Percentiles rank a stretch among this genome's conserved stretches.
These are phyloP conservation scores for Cladobotryum protrusum DNA, from an alignment of 2,329 filamentous ascomycete genomes.

Conservation along the genomic window DNA sequence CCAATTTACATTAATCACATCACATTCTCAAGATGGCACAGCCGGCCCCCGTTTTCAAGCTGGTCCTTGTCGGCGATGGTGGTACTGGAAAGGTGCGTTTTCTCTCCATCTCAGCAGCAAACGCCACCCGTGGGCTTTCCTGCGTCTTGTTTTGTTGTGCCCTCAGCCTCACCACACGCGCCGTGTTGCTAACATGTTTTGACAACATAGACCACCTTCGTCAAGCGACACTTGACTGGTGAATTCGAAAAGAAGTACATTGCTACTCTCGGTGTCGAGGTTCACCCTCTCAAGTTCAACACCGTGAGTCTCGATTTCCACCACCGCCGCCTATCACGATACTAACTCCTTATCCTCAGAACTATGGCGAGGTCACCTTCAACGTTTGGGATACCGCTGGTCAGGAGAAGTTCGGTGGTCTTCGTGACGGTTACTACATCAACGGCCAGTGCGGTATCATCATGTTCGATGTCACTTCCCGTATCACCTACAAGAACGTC, in stretches of 20 bases:
- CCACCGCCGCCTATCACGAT: constrained; percentile 15
- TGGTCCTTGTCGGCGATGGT: constrained; percentile 98
- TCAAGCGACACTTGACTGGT: constrained; percentile 99
- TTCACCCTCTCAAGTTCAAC: constrained; percentile 95
- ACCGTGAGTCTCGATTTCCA: constrained; percentile 63
- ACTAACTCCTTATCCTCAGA: constrained; percentile 45
- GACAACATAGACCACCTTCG: constrained; percentile 81
- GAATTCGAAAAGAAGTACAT: constrained; percentile 99
- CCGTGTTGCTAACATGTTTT: constrained; percentile 5
- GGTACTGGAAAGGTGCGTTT: constrained; percentile 92
- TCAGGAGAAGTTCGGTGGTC: constrained; percentile 99
- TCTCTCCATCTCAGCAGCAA: background rate
- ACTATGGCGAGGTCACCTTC: constrained; percentile 95
- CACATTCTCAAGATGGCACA: constrained; percentile 55
- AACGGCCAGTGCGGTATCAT: constrained; percentile 99
- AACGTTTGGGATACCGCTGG: constrained; percentile 99
- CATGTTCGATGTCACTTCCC: constrained; percentile 99
- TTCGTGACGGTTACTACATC: constrained; percentile 99
- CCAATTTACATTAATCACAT: constrained; percentile 38
- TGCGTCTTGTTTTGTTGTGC: constrained; percentile 4
- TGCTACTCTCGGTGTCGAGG: constrained; percentile 97
- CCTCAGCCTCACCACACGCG: constrained; percentile 18
- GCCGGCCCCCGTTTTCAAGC: constrained; percentile 85
- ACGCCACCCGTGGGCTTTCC: constrained; percentile 8
- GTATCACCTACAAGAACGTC: constrained; percentile 99